A percentile compares a stretch with the other conserved stretches of the same genome.
These are phyloP conservation scores for Primulina eburnea DNA, from an alignment of 257 asterid genomes.

Conservation along the genomic window DNA sequence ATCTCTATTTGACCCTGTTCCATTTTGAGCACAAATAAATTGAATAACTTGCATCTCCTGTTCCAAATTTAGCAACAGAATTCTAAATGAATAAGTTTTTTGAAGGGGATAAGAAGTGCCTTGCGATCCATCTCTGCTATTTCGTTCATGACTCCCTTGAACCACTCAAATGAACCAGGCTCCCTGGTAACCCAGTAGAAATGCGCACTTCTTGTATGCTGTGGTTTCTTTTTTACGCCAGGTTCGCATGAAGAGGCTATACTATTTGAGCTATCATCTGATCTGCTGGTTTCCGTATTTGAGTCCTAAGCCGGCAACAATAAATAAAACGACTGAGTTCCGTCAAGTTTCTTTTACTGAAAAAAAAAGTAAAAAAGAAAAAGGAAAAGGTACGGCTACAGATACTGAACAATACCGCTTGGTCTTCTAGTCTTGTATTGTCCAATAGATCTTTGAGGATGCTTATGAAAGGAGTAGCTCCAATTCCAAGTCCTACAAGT, in stretches of 20 bases:
- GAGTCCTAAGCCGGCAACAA: constrained; percentile 48
- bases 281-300: constrained; percentile 61
- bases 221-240: constrained; percentile 50
- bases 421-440: constrained; percentile 66
- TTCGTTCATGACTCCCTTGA: constrained; percentile 92
- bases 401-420: constrained; percentile 33
- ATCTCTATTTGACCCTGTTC: constrained; percentile 88
- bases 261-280: constrained; percentile 81
- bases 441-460: constrained; percentile 79
- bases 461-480: constrained; percentile 94
- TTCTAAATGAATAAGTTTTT: neutral
- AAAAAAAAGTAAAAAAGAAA: neutral
- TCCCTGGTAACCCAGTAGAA: constrained; percentile 97
- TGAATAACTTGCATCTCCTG: too few relatives aligned
- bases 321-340: neutral
- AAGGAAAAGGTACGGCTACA: neutral
- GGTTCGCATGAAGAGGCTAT: constrained; percentile 51
- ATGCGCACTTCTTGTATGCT: constrained; percentile 61
- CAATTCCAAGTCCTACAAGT: constrained; percentile 91
- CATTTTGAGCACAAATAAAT: constrained; percentile 6
- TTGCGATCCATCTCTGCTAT: constrained; percentile 89
- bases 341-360: neutral
- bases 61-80: neutral
- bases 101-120: constrained; percentile 32
- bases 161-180: constrained; percentile 92